Evolutionary conservation across 169 alveolate genomes (phyloP), one percentile per base, ranked within the genome.

Genomic region (Cryptosporidium parvum): DNA sequence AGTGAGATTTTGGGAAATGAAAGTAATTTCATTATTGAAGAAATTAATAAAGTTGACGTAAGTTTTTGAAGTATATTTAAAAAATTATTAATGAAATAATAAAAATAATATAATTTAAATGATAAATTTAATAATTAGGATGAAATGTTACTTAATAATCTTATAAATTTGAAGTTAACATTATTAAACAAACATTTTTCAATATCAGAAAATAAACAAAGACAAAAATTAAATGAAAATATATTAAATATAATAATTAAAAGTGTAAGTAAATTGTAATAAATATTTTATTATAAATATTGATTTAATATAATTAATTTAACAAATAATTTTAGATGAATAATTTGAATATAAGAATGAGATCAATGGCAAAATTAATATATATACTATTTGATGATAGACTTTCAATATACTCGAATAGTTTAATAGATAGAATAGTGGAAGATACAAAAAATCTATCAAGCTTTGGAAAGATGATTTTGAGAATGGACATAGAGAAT

Each of bases 111-210:
- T 16, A 33, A 26, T 37, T 69, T 69, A 0, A 31, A 42, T 4
- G 3, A 14, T 3, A 29, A 69, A 69, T 48, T 69, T 29, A 12
- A 16, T 10, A 31, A 18, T 53, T 59, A 73, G 86, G 71, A 73
- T 58, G 72, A 73, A 58, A 73, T 53, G 45, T 18, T 73, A 12
- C 26, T 59, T 5, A 59, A 73, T 10, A 35, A 59, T 56, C n/a
- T 73, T 2, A 73, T 73, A 37, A 73, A 37, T 12, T 58, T 73
- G 44, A n/a, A 21, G 8, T 21, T 73, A 56, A 73, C 86, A 2
- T 35, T 73, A 9, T 56, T 73, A 29, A 73, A 73, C 56, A 73
- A 73, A 39, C 86, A 73, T 23, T 73, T 73, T 45, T 73, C 86
- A 56, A 53, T 73, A 33, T 65, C 86, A 2, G 86, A 73, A 18